These are phyloP conservation scores for Leucogyrophana mollusca DNA, from an alignment of 768 basidiomycete species.

Conservation along the genomic window DNA sequence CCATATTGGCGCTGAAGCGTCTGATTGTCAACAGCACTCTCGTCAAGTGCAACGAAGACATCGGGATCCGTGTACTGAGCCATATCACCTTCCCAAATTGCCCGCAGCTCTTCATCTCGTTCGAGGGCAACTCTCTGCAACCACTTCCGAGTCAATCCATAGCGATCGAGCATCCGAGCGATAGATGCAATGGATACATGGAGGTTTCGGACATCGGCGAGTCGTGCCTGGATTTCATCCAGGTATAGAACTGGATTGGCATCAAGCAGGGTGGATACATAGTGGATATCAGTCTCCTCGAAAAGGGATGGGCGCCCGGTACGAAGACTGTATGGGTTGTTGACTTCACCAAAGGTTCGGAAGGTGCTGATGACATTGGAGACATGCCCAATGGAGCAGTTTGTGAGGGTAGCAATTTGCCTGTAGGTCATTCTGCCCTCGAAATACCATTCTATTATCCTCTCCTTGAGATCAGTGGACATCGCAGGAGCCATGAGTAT, in stretches of 20 bases:
- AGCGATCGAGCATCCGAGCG: background rate
- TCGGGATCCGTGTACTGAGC: constrained; percentile 12
- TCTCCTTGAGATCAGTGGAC: no score
- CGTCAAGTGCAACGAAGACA: constrained; percentile 19
- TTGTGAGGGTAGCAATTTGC: no score
- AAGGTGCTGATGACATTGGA: no score
- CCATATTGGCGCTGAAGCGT: constrained; percentile 16
- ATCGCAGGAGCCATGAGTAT: no score
- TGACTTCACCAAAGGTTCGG: no score
- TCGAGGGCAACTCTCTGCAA: constrained; percentile 16
- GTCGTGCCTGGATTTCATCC: constrained; percentile 15
- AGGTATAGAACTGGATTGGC: constrained; percentile 10
- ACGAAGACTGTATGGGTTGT: no score
- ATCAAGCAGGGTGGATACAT: constrained; percentile 9
- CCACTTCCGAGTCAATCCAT: constrained; percentile 10
- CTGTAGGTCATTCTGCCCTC: no score
- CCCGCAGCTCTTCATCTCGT: constrained; percentile 13
- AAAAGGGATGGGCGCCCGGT: no score
- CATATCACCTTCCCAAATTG: constrained; percentile 16
- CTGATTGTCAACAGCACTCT: constrained; percentile 26
- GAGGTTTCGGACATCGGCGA: constrained; percentile 8
- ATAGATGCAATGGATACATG: constrained; percentile 12
- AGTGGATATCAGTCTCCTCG: no score
- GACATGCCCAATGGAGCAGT: no score
- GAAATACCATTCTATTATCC: no score